phyloP scores from a whole-genome alignment of 2,329 filamentous ascomycete species.

The Gaeumannomyces tritici region DNA sequence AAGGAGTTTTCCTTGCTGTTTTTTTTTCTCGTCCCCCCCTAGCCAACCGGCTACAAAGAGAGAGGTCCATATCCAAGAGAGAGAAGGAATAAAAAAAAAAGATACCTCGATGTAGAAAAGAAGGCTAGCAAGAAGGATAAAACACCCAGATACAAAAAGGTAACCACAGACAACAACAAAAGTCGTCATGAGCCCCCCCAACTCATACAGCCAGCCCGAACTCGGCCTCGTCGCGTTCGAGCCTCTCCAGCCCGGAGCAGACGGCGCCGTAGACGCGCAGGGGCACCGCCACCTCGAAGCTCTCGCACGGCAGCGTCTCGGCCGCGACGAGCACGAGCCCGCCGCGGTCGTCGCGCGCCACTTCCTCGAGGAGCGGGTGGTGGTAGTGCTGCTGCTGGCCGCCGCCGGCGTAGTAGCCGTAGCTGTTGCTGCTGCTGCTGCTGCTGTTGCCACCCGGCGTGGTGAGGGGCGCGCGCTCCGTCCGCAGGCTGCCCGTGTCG shows the following conservation, averaged over 20 bases:
- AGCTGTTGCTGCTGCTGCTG: constrained; percentile 11
- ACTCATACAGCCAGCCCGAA: constrained; percentile 26
- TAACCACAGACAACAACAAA: neutral
- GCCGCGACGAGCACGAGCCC: constrained; percentile 64
- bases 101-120: neutral
- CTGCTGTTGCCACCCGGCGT: neutral
- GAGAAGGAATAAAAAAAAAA: neutral
- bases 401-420: constrained; percentile 14
- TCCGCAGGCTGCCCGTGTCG: constrained; percentile 1
- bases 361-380: constrained; percentile 62
- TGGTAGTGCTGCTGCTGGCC: constrained; percentile 23
- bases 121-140: neutral
- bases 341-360: constrained; percentile 70
- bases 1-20: neutral
- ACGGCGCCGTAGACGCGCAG: constrained; percentile 67
- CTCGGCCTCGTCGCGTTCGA: constrained; percentile 44
- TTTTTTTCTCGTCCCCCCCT: neutral
- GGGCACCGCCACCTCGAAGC: constrained; percentile 82
- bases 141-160: neutral
- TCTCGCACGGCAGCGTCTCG: constrained; percentile 73
- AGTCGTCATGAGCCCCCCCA: neutral
- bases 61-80: neutral
- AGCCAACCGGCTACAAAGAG: neutral
- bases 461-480: constrained; percentile 1
- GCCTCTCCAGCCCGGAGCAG: constrained; percentile 43